Evolutionary conservation across 2,329 filamentous ascomycete species (phyloP), one percentile per base, ranked within the genome.

Genomic region (Septoria petroselini): DNA sequence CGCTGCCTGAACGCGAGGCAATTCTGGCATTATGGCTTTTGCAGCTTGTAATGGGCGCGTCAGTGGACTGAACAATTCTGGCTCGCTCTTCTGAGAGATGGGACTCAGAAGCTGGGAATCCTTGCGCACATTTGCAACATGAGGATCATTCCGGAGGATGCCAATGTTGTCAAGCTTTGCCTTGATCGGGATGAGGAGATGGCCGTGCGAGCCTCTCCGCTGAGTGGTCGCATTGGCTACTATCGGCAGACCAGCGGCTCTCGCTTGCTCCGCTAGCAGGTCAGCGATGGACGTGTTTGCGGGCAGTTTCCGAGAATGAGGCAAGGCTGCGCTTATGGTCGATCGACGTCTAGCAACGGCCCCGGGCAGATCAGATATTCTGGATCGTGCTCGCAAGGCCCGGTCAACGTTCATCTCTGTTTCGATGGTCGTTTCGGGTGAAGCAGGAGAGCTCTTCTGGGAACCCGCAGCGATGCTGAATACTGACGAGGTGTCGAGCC

Each of bases 151-250:
- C 35, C 39, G 50, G 15, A 56, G 49, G 29, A 60, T 44, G 34
- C 53, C 52, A 46, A 52, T 35, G 29, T 42, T 55, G 17, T 53
- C 50, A 8, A 60, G 50, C 33, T 59, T 59, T 18, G 48, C 50
- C 34, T 48, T 55, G 45, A 62, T 61, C 2, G 58, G 58, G 14
- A 41, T 35, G 14, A 62, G 53, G 2, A 62, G 43, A 34, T 57
- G 50, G 3, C 56, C 52, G 42, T 57, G 54, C 18, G 60, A 57
- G 29, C 48, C 55, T 25, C 58, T 50, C 15, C 51, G 57, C 27
- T 54, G 50, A 7, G 52, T 42, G 18, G 48, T 52, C 8, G 54
- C 55, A 15, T 62, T 61, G 11, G 52, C 46, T 11, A 57, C 51
- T 11, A 47, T 46, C n/a, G 54, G 60, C 8, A 59, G 35, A 9